Evolutionary conservation across 345 rosid species (phyloP), one percentile per base, ranked within the genome.

Genomic region (Salix koriyanagi): DNA sequence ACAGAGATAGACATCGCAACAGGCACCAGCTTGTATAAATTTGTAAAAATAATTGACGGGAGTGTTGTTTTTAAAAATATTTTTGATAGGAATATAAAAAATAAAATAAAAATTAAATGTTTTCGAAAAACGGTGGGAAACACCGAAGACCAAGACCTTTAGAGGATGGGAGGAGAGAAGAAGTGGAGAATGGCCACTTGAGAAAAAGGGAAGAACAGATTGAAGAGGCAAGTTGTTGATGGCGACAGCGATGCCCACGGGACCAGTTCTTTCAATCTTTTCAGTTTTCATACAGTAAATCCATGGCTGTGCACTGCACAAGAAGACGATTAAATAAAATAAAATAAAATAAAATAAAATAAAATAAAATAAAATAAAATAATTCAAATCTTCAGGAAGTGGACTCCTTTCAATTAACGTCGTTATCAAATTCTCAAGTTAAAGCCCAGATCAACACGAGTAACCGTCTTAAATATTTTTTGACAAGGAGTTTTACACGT

Each of bases 161-260:
- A 32, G 34, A 32, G 4, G 34, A 32, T 34, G 36, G 36, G 36
- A 34, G 5, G 36, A 34, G 36, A 34, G 36, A 32, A 32, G 36
- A 34, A 34, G 36, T 4, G 36, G 36, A 34, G 36, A 4, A 34
- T 34, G 5, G 36, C 36, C 36, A 34, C 36, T 34, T 34, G 36
- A 34, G 36, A 34, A 14, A 46, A 8, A 2, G 67, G 2, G 1
- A 64, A 1, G 19, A 12, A 64, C 6, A 64, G 42, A 46, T 64
- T 52, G 32, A 74, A 65, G 69, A 64, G 58, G 76, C 70, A 74
- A 64, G 76, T 42, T 18, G 42, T 13, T 21, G 44, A 46, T 18
- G 30, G 26, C n/a, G 61, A 64, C 46, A 64, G 41, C 6, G 30
- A 44, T 26, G 41, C 32, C 10, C 13, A 30, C 21, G 77, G 77